Base-by-base conservation (phyloP, 768 basidiomycete species). In the Phallus indusiatus region DNA sequence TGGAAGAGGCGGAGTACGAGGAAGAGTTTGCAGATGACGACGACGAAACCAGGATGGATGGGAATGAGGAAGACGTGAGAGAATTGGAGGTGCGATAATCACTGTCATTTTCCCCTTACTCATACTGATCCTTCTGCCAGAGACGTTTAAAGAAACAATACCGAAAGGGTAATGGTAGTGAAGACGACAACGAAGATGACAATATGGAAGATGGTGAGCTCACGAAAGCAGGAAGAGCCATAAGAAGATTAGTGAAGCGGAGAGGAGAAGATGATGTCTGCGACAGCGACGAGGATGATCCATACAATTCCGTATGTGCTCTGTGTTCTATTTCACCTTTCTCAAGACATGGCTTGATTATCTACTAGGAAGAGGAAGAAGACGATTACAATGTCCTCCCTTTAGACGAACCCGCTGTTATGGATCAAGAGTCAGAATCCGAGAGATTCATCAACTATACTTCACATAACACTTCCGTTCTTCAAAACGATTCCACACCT, bases 1-100 rank as follows among this genome's bases (percentile, higher is more conserved):
- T 88, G 61, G 91, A 94, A 66, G 91, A 94, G 68, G 78, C 88
- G 56, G 77, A 85, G 7, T 93, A 81, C 63, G 90, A 93, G 65
- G 88, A 86, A 65, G 86, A 88, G n/a, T 86, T 91, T 66, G 87
- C 88, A 2, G 91, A 94, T 65, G 91, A 94, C 61, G 91, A 94
- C 35, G 91, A 93, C 66, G 83, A 83, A 65, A 65, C 72, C 53
- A 79, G 83, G 70, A 79, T 79, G 16, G 78, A 82, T 12, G 86
- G 88, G 57, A 82, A 90, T 47, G 91, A 93, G 56, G 88, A 92
- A 64, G 91, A 92, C 67, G 82, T 85, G 34, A 93, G 88, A 68
- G 88, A 90, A 67, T 75, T 85, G 11, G 87, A 90, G 79, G 90
- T 86, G 51, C 36, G 80, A 2, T 28, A 28, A 28, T 7, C 7